Conservation (phyloP, 768 basidiomycete genomes). For the Psilocybe subaeruginosa region DNA sequence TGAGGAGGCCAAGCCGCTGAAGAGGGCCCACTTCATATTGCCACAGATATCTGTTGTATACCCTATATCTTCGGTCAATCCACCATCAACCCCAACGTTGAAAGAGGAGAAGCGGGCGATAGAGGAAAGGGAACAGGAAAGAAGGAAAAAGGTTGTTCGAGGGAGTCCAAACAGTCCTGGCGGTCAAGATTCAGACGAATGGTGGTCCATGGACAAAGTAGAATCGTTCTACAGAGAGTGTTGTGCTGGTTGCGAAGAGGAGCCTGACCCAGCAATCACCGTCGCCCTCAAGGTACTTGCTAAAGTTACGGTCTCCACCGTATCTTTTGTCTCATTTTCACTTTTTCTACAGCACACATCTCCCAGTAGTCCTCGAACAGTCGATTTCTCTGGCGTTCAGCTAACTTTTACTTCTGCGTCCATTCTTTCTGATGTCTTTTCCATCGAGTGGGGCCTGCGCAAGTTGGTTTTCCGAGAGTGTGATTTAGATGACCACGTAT, state of each 20-base stretch:
- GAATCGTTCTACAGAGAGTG: conserved; percentile 88
- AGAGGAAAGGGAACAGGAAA: conserved; percentile 73
- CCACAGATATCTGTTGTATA: conserved; percentile 87
- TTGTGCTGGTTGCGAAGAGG: conserved; percentile 76
- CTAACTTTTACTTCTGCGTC: conserved; percentile 71
- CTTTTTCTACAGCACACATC: conserved; percentile 47
- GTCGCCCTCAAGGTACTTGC: conserved; percentile 67
- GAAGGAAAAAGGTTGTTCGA: conserved; percentile 65
- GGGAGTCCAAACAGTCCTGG: conserved; percentile 46
- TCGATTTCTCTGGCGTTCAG: conserved; percentile 82
- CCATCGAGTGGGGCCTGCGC: conserved; percentile 90
- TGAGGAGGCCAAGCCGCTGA: conserved; percentile 63
- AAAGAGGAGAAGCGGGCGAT: conserved; percentile 84
- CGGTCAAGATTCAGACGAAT: conserved; percentile 51
- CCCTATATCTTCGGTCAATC: conserved; percentile 83
- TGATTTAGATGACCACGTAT: conserved; percentile 81
- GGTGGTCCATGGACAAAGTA: conserved; percentile 88
- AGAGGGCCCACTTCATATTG: conserved; percentile 90
- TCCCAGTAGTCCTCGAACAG: conserved; percentile 60
- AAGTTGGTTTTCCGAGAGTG: conserved; percentile 88
- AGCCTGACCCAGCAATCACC: conserved; percentile 65
- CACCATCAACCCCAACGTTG: conserved; percentile 78
- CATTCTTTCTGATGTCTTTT: conserved; percentile 88
- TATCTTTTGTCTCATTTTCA: conserved; percentile 1
- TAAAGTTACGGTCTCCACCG: background rate